phyloP scores from a whole-genome alignment of 768 basidiomycete species.

The Clavulina sp. region DNA sequence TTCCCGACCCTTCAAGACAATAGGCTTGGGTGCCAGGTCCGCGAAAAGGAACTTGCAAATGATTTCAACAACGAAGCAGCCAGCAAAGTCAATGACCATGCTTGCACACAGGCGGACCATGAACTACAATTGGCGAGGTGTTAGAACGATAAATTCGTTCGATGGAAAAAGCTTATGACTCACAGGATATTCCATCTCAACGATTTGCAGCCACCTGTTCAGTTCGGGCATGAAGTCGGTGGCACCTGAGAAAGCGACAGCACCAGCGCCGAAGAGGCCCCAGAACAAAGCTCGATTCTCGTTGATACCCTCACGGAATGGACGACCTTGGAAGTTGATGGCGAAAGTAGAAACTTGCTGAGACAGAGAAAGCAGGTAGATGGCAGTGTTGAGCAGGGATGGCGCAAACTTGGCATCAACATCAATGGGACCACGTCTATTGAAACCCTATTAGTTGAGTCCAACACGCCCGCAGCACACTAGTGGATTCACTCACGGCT shows the following conservation, averaged over 20 bases:
- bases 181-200: constrained; percentile 67
- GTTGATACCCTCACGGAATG: constrained; percentile 93
- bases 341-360: constrained; percentile 98
- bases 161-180: constrained; percentile 24
- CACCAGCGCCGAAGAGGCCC: constrained; percentile 75
- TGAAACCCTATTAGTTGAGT: background rate
- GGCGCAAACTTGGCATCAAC: constrained; percentile 95
- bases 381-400: constrained; percentile 84
- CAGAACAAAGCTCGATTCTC: constrained; percentile 90
- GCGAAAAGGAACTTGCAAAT: constrained; percentile 77
- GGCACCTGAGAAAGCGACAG: constrained; percentile 84
- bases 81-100: constrained; percentile 80
- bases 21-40: constrained; percentile 63
- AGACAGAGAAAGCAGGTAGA: constrained; percentile 85
- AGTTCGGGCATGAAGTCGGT: constrained; percentile 91
- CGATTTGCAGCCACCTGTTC: constrained; percentile 92
- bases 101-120: constrained; percentile 53
- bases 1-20: constrained; percentile 74
- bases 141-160: too few relatives aligned
- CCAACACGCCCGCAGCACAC: background rate
- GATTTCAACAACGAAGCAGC: constrained; percentile 72
- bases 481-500: constrained; percentile 28
- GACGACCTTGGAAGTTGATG: constrained; percentile 97
- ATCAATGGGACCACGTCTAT: constrained; percentile 60
- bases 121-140: constrained; percentile 47